A percentile compares a stretch with the other conserved stretches of the same genome.
Evolutionary conservation across 1,139 yeast species (phyloP).

Genomic region (Geotrichum fermentans): DNA sequence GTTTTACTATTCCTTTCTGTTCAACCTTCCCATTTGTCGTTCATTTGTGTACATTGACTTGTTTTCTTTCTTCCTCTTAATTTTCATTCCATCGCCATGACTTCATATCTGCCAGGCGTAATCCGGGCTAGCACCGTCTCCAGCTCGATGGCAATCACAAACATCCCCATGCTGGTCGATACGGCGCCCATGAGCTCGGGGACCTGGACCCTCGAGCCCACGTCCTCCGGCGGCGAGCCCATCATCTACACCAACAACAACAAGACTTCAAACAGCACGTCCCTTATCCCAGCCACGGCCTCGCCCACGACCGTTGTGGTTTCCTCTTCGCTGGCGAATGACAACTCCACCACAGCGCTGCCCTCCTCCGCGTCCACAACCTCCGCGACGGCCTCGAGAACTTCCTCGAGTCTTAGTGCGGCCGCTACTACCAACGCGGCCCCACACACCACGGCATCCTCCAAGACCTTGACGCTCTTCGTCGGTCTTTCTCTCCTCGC

Average conservation of each 20-base stretch:
- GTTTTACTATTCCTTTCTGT: neutral
- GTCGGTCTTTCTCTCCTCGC: neutral
- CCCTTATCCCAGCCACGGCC: neutral
- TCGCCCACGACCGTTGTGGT: neutral
- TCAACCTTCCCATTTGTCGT: neutral
- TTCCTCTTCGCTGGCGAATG: neutral
- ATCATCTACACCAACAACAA: slow-evolving; percentile 1
- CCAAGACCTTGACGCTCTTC: neutral
- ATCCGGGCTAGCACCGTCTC: slow-evolving; percentile 14
- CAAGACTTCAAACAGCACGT: neutral
- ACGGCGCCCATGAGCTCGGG: slow-evolving; percentile 5
- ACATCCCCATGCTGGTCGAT: slow-evolving; percentile 16
- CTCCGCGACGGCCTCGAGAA: neutral
- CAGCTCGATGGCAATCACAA: neutral
- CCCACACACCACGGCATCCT: neutral
- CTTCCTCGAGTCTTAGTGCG: neutral
- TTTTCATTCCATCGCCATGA: no score
- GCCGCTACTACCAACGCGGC: neutral
- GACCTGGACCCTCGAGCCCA: slow-evolving; percentile 8
- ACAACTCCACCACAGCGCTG: neutral
- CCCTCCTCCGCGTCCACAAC: neutral
- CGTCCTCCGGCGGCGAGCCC: slow-evolving; percentile 1
- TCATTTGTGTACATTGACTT: neutral
- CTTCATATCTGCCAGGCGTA: slow-evolving; percentile 14
- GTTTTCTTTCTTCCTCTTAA: neutral